These are phyloP conservation scores for Avena insularis DNA, from an alignment of 176 grass and related monocot species.

Conservation along the genomic window DNA sequence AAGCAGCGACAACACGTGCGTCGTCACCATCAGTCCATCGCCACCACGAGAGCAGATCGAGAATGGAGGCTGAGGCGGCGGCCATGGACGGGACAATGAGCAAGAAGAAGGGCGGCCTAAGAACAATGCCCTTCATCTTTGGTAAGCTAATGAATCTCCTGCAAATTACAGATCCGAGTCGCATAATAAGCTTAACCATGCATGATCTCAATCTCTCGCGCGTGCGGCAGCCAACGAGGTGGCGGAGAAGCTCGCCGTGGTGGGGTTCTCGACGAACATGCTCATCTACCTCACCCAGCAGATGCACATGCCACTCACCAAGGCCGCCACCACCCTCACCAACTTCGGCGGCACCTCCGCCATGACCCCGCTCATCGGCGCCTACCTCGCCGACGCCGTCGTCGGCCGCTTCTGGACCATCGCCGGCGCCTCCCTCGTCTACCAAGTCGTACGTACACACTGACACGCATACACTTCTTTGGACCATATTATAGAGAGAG, in stretches of 20 bases:
- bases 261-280: constrained; percentile 86
- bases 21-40: neutral
- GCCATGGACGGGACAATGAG: constrained; percentile 37
- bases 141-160: constrained; percentile 46
- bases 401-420: constrained; percentile 88
- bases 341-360: constrained; percentile 78
- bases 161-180: neutral
- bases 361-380: constrained; percentile 75
- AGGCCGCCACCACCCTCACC: constrained; percentile 86
- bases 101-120: constrained; percentile 66
- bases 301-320: constrained; percentile 75
- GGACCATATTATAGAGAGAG: neutral
- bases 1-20: neutral
- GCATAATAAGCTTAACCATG: neutral
- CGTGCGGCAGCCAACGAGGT: constrained; percentile 68
- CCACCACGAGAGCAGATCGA: neutral
- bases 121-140: constrained; percentile 92
- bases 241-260: constrained; percentile 85
- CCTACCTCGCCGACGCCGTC: constrained; percentile 81
- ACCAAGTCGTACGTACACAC: constrained; percentile 54
- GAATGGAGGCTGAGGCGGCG: neutral
- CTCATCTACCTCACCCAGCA: constrained; percentile 79
- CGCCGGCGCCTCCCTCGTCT: constrained; percentile 63
- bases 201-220: too few species aligned
- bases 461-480: neutral